Conservation (phyloP, 495 filamentous ascomycete genomes). For the Tuber microsphaerosporum region DNA sequence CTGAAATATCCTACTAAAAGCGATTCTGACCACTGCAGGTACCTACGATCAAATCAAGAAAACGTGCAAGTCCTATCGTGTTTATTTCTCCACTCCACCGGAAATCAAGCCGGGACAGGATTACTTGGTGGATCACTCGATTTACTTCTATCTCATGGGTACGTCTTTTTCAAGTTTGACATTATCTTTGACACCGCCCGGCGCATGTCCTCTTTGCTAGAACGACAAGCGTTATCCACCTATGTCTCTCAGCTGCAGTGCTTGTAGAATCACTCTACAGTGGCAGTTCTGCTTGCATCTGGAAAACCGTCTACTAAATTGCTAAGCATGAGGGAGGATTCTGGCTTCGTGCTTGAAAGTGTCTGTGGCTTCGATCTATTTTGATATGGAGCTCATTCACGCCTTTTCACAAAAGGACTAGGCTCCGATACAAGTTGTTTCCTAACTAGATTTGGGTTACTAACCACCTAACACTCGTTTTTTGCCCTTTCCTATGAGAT, state of each 20-base stretch:
- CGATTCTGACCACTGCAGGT: slow-evolving; percentile 45
- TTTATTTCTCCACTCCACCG: slow-evolving; percentile 90
- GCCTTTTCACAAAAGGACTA: background rate
- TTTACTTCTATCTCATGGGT: slow-evolving; percentile 99
- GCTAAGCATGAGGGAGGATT: background rate
- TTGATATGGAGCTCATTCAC: background rate
- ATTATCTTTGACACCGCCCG: background rate
- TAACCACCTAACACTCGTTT: background rate
- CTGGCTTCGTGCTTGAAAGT: background rate
- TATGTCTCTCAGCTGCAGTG: background rate
- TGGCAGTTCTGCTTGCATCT: background rate
- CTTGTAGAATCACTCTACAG: background rate
- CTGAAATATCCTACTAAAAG: slow-evolving; percentile 5
- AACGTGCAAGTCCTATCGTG: slow-evolving; percentile 87
- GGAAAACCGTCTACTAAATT: background rate
- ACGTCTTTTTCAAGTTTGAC: slow-evolving; percentile 40
- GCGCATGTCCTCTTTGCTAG: background rate
- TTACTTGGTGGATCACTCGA: slow-evolving; percentile 96
- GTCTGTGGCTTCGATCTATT: background rate
- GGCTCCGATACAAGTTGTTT: background rate
- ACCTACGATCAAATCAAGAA: slow-evolving; percentile 85
- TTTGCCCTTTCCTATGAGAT: background rate
- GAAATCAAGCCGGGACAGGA: slow-evolving; percentile 86
- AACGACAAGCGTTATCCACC: background rate
- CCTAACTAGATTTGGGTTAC: background rate